These are phyloP conservation scores for Aspergillus pseudonomiae DNA, from an alignment of 2,329 filamentous ascomycete species.

Conservation along the genomic window DNA sequence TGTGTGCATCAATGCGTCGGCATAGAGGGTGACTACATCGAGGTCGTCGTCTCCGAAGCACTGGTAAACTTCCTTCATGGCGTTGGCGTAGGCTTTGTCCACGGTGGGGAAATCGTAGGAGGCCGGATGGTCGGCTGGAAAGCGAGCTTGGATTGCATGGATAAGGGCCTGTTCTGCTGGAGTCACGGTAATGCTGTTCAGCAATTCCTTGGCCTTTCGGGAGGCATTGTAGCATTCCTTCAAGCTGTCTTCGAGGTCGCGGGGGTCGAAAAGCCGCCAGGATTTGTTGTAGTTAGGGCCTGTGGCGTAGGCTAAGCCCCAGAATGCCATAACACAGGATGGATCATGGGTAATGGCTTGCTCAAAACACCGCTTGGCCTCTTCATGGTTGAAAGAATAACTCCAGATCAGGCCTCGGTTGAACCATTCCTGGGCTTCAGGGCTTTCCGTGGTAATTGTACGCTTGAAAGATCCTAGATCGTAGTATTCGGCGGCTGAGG, in stretches of 20 bases:
- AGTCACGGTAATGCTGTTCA: slow-evolving; percentile 21
- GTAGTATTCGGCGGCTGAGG: slow-evolving; percentile 30
- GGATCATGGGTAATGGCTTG: slow-evolving; percentile 34
- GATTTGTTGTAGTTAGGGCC: slow-evolving; percentile 80
- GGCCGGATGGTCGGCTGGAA: slow-evolving; percentile 53
- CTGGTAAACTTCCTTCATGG: slow-evolving; percentile 58
- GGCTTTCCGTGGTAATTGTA: slow-evolving; percentile 30
- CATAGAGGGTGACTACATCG: slow-evolving; percentile 63
- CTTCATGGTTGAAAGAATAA: slow-evolving; percentile 45
- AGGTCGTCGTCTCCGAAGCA: slow-evolving; percentile 54
- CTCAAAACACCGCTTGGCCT: slow-evolving; percentile 39
- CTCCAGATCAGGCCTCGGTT: slow-evolving; percentile 42
- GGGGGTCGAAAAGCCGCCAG: slow-evolving; percentile 69
- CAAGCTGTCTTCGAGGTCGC: slow-evolving; percentile 57
- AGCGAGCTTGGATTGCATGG: slow-evolving; percentile 45
- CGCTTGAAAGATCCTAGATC: slow-evolving; percentile 42
- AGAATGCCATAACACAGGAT: slow-evolving; percentile 41
- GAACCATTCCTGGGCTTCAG: slow-evolving; percentile 42
- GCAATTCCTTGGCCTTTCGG: background rate
- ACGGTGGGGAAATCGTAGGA: slow-evolving; percentile 53
- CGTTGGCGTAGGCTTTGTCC: slow-evolving; percentile 62
- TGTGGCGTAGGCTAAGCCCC: slow-evolving; percentile 60
- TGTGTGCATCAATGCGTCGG: slow-evolving; percentile 66
- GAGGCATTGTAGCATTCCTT: background rate
- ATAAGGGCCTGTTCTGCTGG: slow-evolving; percentile 65